Evolutionary conservation across 148 eudicot genomes (phyloP).

Genomic region (Nepenthes gracilis): DNA sequence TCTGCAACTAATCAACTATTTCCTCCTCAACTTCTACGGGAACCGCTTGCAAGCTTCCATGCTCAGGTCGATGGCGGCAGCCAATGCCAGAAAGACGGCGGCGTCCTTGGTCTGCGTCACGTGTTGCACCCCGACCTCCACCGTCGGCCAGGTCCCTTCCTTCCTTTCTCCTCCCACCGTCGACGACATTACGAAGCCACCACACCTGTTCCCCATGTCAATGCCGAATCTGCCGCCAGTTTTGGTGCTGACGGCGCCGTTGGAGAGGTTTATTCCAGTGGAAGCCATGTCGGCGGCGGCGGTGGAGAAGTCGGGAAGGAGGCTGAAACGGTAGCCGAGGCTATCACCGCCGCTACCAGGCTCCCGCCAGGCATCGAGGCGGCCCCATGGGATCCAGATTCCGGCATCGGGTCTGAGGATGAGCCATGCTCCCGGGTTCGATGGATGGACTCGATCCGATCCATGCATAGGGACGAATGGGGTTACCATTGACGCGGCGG

Average conservation of each 20-base stretch:
- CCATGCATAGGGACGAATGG: conserved; percentile 86
- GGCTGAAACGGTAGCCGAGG: conserved; percentile 62
- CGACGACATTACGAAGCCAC: conserved; percentile 90
- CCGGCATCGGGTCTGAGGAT: conserved; percentile 67
- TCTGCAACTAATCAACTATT: neutral
- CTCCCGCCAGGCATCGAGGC: conserved; percentile 83
- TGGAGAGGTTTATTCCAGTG: conserved; percentile 35
- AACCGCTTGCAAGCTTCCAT: conserved; percentile 55
- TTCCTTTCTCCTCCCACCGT: conserved; percentile 56
- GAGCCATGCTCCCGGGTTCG: conserved; percentile 95
- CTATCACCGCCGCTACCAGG: conserved; percentile 13
- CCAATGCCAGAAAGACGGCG: conserved; percentile 52
- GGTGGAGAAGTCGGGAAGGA: conserved; percentile 46
- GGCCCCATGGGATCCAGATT: conserved; percentile 87
- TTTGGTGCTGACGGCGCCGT: conserved; percentile 30
- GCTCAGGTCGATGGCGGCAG: conserved; percentile 55
- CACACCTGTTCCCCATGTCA: conserved; percentile 45
- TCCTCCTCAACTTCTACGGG: conserved; percentile 38
- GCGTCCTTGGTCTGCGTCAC: conserved; percentile 63
- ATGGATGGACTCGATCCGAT: conserved; percentile 50
- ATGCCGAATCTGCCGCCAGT: conserved; percentile 60
- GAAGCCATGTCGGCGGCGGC: conserved; percentile 28
- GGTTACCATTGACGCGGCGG: conserved; percentile 86
- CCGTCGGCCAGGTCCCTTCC: conserved; percentile 33
- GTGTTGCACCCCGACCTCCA: conserved; percentile 56